These are phyloP conservation scores for Aspergillus versicolor DNA, from an alignment of 2,329 filamentous ascomycete species.

Conservation along the genomic window DNA sequence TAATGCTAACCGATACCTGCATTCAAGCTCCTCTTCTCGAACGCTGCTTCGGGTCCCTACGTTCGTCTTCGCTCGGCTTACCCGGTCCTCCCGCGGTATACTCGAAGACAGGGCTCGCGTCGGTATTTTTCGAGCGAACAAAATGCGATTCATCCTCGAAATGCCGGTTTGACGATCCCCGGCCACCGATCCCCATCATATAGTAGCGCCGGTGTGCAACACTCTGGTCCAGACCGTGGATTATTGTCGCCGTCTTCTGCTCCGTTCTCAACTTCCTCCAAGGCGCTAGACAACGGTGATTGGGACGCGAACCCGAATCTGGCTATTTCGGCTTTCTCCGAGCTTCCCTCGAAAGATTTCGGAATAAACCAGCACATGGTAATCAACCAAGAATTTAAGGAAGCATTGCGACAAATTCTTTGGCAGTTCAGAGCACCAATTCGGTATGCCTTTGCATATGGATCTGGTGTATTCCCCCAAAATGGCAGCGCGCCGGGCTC, in stretches of 20 bases:
- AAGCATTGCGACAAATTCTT: constrained; percentile 79
- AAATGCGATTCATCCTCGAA: constrained; percentile 16
- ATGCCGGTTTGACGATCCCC: constrained; percentile 14
- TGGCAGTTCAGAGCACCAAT: constrained; percentile 93
- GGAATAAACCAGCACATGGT: constrained; percentile 95
- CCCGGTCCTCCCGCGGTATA: constrained; percentile 19
- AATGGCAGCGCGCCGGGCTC: constrained; percentile 45
- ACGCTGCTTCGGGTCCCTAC: constrained; percentile 21
- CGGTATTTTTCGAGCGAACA: constrained; percentile 34
- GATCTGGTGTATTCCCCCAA: constrained; percentile 93
- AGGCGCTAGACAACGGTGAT: constrained; percentile 44
- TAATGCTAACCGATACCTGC: constrained; percentile 8
- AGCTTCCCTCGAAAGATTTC: constrained; percentile 77
- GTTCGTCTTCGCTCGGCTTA: constrained; percentile 22
- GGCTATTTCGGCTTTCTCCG: constrained; percentile 70
- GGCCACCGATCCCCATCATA: constrained; percentile 18
- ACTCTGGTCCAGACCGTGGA: constrained; percentile 14
- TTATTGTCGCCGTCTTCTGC: constrained; percentile 20
- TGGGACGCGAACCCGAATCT: constrained; percentile 77
- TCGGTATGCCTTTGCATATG: constrained; percentile 94
- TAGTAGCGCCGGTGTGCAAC: constrained; percentile 15
- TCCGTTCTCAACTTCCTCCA: constrained; percentile 34
- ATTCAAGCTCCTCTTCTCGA: constrained; percentile 25
- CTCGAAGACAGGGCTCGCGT: constrained; percentile 18
- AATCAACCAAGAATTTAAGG: constrained; percentile 94